Conservation (phyloP, 2,329 filamentous ascomycete genomes). For the Malbranchea cinnamomea region DNA sequence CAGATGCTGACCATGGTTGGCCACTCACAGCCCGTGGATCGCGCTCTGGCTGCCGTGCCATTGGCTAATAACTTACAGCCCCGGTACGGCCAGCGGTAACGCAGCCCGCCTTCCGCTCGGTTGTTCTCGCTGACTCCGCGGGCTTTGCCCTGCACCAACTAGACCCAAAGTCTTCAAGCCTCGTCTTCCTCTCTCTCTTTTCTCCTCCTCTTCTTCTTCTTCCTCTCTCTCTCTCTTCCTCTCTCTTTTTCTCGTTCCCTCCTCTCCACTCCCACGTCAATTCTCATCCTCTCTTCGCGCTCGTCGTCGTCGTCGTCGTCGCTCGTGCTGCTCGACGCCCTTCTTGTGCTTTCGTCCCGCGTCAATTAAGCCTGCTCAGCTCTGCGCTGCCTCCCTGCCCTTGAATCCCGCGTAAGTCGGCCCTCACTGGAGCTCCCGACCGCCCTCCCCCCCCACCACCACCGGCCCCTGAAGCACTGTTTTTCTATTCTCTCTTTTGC, state of each 20-base stretch:
- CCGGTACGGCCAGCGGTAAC: no score
- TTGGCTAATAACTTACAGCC: no score
- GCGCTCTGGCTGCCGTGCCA: no score
- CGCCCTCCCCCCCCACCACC: background rate
- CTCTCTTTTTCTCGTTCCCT: background rate
- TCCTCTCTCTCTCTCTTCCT: conserved; percentile 1
- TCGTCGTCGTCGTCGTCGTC: conserved; percentile 2
- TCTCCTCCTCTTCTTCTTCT: conserved; percentile 2
- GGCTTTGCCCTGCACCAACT: background rate
- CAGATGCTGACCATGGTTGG: no score
- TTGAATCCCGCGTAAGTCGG: background rate
- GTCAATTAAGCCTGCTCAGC: background rate
- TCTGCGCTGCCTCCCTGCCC: background rate
- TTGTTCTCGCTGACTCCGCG: no score
- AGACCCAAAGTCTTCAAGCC: no score
- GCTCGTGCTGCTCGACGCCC: background rate
- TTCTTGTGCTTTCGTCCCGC: background rate
- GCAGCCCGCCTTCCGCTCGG: no score
- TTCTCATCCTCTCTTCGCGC: background rate
- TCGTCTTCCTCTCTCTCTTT: conserved; percentile 5
- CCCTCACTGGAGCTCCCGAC: background rate
- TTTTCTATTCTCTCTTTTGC: no score
- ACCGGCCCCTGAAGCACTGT: no score
- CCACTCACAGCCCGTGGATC: no score
- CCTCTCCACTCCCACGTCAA: conserved; percentile 1